Percentiles rank a stretch among this genome's conserved stretches.
phyloP scores from a whole-genome alignment of 352 stramenopile genomes.

The Albugo candida region DNA sequence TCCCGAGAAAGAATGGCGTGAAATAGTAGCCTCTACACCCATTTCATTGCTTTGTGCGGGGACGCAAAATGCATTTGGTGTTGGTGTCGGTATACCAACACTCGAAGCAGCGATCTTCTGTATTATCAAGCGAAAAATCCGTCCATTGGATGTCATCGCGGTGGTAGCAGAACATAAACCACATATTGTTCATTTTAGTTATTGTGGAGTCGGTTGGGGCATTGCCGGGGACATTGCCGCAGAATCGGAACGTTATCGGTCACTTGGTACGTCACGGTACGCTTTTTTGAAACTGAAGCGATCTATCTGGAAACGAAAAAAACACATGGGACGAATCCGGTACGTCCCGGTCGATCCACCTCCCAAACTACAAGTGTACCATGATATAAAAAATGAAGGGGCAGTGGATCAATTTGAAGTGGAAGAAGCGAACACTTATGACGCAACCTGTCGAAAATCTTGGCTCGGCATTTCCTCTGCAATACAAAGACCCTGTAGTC shows the following conservation, averaged over 20 bases:
- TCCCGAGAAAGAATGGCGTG: slow-evolving; percentile 48
- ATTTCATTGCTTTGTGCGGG: slow-evolving; percentile 48
- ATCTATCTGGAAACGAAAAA: slow-evolving; percentile 23
- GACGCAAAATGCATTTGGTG: slow-evolving; percentile 61
- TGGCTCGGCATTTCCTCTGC: slow-evolving; percentile 37
- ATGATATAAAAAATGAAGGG: slow-evolving; percentile 37
- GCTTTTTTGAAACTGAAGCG: slow-evolving; percentile 54
- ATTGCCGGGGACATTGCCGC: slow-evolving; percentile 54
- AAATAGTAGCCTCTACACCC: slow-evolving; percentile 46
- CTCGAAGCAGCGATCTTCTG: slow-evolving; percentile 49
- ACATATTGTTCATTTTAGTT: slow-evolving; percentile 35
- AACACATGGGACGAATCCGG: slow-evolving; percentile 36
- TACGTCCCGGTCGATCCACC: slow-evolving; percentile 48
- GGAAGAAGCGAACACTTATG: slow-evolving; percentile 56
- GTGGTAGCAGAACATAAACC: slow-evolving; percentile 26
- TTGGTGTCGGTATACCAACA: slow-evolving; percentile 33
- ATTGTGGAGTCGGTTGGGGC: slow-evolving; percentile 51
- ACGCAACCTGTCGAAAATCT: slow-evolving; percentile 18
- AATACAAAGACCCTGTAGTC: slow-evolving; percentile 36
- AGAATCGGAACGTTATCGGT: slow-evolving; percentile 50
- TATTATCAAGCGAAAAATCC: slow-evolving; percentile 70
- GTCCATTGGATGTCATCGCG: slow-evolving; percentile 44
- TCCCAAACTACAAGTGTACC: slow-evolving; percentile 38
- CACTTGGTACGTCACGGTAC: slow-evolving; percentile 52
- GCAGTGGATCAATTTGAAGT: slow-evolving; percentile 46